Evolutionary conservation across 75 land plant species (phyloP).

Genomic region (Pinus tabuliformis): DNA sequence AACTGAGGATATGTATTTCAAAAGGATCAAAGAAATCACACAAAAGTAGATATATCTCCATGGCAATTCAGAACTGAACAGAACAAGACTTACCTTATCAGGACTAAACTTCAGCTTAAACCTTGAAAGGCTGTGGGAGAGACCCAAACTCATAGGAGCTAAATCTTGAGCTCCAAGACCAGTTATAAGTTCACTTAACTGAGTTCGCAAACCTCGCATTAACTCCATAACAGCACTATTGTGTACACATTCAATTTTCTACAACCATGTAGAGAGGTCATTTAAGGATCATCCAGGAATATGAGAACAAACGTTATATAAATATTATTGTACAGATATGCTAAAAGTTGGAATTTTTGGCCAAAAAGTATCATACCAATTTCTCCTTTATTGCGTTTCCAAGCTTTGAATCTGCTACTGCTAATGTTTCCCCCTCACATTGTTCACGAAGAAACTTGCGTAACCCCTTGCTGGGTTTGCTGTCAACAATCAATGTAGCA

Average conservation of each 20-base stretch:
- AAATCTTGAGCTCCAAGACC: conserved; percentile 81
- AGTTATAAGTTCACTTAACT: conserved; percentile 78
- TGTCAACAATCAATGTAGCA: conserved; percentile 69
- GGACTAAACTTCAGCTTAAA: conserved; percentile 96
- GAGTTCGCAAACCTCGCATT: conserved; percentile 84
- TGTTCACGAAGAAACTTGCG: conserved; percentile 77
- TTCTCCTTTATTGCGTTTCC: conserved; percentile 90
- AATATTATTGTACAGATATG: neutral
- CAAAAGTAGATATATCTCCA: no score
- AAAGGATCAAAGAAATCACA: no score
- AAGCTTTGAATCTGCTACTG: conserved; percentile 92
- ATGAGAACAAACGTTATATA: no score
- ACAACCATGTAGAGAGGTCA: neutral
- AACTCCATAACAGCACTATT: conserved; percentile 82
- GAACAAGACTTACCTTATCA: conserved; percentile 46
- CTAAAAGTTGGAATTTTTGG: neutral
- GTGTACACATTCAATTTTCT: conserved; percentile 96
- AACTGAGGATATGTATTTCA: no score
- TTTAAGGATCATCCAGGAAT: no score
- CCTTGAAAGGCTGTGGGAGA: conserved; percentile 90
- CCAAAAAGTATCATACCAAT: conserved; percentile 38
- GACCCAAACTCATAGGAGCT: conserved; percentile 94
- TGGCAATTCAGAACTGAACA: no score
- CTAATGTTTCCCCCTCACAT: conserved; percentile 84
- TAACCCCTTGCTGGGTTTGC: conserved; percentile 89